These are phyloP conservation scores for Aspergillus japonicus DNA, from an alignment of 2,329 filamentous ascomycete species.

Conservation along the genomic window DNA sequence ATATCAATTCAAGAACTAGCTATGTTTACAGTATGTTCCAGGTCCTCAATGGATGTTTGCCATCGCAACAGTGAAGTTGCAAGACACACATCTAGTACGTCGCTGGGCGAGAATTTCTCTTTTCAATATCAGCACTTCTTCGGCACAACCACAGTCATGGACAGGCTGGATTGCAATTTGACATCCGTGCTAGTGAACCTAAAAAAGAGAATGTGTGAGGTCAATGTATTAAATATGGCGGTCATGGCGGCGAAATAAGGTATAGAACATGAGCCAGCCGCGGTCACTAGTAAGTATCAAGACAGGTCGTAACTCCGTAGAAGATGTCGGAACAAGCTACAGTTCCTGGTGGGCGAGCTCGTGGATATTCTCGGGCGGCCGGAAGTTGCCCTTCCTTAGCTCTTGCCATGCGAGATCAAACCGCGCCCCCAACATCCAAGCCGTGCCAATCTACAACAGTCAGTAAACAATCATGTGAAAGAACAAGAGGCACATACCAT, in stretches of 20 bases:
- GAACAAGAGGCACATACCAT: constrained; percentile 65
- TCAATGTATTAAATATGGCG: constrained; percentile 30
- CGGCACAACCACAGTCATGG: constrained; percentile 93
- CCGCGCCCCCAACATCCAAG: constrained; percentile 76
- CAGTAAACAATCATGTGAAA: neutral
- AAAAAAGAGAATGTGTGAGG: constrained; percentile 8
- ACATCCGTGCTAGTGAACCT: constrained; percentile 80
- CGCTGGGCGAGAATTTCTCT: constrained; percentile 33
- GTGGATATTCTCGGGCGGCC: constrained; percentile 32
- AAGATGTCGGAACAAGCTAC: constrained; percentile 23
- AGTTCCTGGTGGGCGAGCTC: constrained; percentile 43
- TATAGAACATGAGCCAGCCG: constrained; percentile 30
- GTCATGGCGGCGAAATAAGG: constrained; percentile 22
- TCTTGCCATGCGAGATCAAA: constrained; percentile 70
- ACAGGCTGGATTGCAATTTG: constrained; percentile 92
- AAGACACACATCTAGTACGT: constrained; percentile 47
- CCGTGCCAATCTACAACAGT: constrained; percentile 63
- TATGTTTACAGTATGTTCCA: constrained; percentile 33
- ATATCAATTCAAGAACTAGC: neutral
- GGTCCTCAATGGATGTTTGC: constrained; percentile 47
- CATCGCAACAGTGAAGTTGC: constrained; percentile 32
- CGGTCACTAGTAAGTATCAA: constrained; percentile 21
- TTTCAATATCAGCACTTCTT: constrained; percentile 89
- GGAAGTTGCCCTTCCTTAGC: constrained; percentile 51
- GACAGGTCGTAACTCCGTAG: constrained; percentile 33